phyloP scores from a whole-genome alignment of 768 basidiomycete genomes.

The Leccinum incarnatum region DNA sequence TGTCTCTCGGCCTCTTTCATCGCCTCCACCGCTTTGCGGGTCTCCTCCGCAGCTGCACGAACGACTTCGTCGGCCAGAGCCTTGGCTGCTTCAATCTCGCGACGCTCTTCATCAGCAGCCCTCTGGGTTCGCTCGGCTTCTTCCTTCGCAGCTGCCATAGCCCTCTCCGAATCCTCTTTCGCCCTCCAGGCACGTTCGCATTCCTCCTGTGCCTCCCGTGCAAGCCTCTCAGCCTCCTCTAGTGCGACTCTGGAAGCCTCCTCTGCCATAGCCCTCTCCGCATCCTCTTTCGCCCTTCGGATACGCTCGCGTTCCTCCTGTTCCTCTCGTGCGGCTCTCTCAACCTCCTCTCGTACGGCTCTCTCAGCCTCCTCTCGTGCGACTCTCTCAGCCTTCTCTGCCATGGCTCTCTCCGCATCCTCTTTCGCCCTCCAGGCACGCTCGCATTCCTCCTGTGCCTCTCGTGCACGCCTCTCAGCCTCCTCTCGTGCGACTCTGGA shows the following conservation, averaged over 20 bases:
- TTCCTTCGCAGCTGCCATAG: conserved; percentile 7
- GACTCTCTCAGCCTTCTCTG: neutral
- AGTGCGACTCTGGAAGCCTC: no score
- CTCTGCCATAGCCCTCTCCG: no score
- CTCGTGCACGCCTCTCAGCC: neutral
- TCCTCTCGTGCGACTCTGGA: conserved; percentile 2
- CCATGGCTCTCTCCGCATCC: conserved; percentile 6
- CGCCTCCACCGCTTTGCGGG: conserved; percentile 2
- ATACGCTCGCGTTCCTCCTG: neutral
- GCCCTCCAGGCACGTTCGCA: conserved; percentile 1
- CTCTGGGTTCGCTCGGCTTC: neutral
- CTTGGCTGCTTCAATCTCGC: neutral
- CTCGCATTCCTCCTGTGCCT: conserved; percentile 6
- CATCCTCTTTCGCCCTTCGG: neutral
- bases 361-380: conserved; percentile 1
- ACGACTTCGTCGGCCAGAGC: neutral
- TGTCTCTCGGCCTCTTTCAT: conserved; percentile 17
- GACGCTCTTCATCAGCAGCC: neutral
- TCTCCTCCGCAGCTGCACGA: neutral
- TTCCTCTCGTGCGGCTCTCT: neutral
- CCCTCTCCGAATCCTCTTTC: conserved; percentile 3
- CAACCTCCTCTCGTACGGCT: no score
- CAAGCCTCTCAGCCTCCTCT: conserved; percentile 8
- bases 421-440: neutral
- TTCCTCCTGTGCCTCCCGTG: conserved; percentile 7